Conservation (phyloP, 2,329 filamentous ascomycete genomes). For the Fusarium goolgardi region DNA sequence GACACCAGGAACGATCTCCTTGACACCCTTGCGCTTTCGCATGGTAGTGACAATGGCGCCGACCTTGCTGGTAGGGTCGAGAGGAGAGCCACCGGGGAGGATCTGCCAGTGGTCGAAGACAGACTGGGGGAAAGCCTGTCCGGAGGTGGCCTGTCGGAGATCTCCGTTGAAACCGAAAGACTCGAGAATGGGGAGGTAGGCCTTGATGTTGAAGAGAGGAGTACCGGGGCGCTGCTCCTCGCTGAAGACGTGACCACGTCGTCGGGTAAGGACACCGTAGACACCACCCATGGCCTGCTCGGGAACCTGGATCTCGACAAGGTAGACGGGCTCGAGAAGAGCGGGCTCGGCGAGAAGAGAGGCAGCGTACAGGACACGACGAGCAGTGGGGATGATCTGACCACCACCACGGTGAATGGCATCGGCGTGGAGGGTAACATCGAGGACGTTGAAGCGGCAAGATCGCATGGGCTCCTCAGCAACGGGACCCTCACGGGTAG, state of each 20-base stretch:
- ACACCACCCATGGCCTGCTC: constrained; percentile 99
- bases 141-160: constrained; percentile 90
- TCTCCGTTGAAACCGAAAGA: constrained; percentile 99
- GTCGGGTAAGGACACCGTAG: constrained; percentile 97
- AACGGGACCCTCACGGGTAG: constrained; percentile 95
- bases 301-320: constrained; percentile 99
- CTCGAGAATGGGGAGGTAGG: constrained; percentile 95
- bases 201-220: constrained; percentile 99
- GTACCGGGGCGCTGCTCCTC: constrained; percentile 99
- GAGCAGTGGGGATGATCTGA: constrained; percentile 97
- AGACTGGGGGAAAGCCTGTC: constrained; percentile 98
- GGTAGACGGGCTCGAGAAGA: constrained; percentile 97
- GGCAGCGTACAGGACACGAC: constrained; percentile 96
- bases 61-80: constrained; percentile 84
- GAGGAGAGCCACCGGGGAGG: constrained; percentile 90
- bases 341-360: constrained; percentile 90
- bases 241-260: constrained; percentile 98
- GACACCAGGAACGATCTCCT: constrained; percentile 91
- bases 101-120: constrained; percentile 99
- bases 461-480: constrained; percentile 98
- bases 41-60: constrained; percentile 86
- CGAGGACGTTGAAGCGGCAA: constrained; percentile 98
- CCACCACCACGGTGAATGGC: constrained; percentile 99
- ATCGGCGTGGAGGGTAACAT: constrained; percentile 99
- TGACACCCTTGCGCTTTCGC: constrained; percentile 99